Conservation (phyloP, 192 early-diverging fungal genomes). For the Gaertneriomyces sp. region DNA sequence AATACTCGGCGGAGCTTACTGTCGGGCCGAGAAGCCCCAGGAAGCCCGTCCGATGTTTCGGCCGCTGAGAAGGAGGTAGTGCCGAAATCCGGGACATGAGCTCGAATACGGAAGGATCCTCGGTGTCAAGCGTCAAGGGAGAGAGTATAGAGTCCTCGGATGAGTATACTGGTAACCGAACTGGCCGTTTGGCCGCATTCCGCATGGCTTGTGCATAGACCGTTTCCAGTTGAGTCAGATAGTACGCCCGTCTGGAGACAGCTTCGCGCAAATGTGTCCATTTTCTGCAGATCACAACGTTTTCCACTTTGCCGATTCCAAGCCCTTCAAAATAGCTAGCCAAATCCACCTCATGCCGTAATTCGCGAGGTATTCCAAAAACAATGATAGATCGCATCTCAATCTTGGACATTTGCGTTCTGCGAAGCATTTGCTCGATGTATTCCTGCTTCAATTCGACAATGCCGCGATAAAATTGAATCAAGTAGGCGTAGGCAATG, state of each 20-base stretch:
- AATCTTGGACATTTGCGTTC: slow-evolving; percentile 47
- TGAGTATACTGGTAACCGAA: slow-evolving; percentile 2
- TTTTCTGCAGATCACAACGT: slow-evolving; percentile 53
- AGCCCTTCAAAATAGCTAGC: slow-evolving; percentile 48
- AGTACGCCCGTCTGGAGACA: slow-evolving; percentile 40
- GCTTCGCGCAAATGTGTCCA: slow-evolving; percentile 49
- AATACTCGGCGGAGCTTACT: slow-evolving; percentile 47
- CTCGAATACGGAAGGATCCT: slow-evolving; percentile 34
- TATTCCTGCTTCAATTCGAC: slow-evolving; percentile 45
- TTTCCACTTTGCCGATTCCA: slow-evolving; percentile 50
- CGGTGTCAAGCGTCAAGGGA: slow-evolving; percentile 9
- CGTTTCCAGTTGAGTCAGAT: slow-evolving; percentile 41
- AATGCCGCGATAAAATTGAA: slow-evolving; percentile 46
- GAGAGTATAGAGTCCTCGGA: not conserved
- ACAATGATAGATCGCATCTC: slow-evolving; percentile 51
- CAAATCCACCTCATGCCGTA: slow-evolving; percentile 51
- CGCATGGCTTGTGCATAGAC: slow-evolving; percentile 33
- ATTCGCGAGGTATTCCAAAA: slow-evolving; percentile 48
- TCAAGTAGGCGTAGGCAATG: slow-evolving; percentile 42
- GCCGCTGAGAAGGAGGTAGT: slow-evolving; percentile 33
- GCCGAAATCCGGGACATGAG: slow-evolving; percentile 36
- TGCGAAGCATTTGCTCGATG: slow-evolving; percentile 39
- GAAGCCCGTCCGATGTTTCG: slow-evolving; percentile 44
- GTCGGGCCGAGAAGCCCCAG: slow-evolving; percentile 40
- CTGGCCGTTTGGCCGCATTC: not conserved